Conservation (phyloP, 2,329 filamentous ascomycete species). For the Sclerotinia nivalis region DNA sequence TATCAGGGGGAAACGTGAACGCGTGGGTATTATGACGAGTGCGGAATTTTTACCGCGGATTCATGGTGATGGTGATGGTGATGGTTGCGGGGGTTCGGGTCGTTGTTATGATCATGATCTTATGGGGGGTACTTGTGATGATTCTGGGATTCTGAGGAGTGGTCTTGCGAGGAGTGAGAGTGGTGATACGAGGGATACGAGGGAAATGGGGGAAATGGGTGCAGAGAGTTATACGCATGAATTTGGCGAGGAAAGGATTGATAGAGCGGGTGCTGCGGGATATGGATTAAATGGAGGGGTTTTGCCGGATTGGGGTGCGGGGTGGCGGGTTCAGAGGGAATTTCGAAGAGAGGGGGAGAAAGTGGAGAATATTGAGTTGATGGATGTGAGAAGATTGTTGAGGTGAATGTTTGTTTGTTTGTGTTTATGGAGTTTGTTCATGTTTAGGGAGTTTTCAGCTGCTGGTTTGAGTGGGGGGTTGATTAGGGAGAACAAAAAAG, state of each 20-base stretch:
- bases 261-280: constrained; percentile 27
- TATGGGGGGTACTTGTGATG: too few relatives aligned
- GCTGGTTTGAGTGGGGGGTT: too few relatives aligned
- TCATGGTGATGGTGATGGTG: neutral
- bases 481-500: too few relatives aligned
- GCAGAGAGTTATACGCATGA: constrained; percentile 24
- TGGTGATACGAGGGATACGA: constrained; percentile 24
- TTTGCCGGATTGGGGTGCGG: constrained; percentile 36
- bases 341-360: constrained; percentile 17
- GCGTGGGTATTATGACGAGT: constrained; percentile 37
- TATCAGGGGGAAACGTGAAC: constrained; percentile 30
- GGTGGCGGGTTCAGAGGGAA: constrained; percentile 34
- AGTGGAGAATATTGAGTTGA: constrained; percentile 37
- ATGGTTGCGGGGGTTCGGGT: too few relatives aligned
- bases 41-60: constrained; percentile 31
- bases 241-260: constrained; percentile 19
- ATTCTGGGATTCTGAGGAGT: neutral
- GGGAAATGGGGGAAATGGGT: neutral
- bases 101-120: too few relatives aligned
- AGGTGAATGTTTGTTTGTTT: constrained; percentile 27
- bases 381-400: constrained; percentile 37
- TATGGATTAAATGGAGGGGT: constrained; percentile 22
- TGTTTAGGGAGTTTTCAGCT: too few relatives aligned
- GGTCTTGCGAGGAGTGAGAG: neutral
- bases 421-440: too few relatives aligned